Base-by-base conservation (phyloP, 116 monocot species). In the Dioscorea cayenensis region DNA sequence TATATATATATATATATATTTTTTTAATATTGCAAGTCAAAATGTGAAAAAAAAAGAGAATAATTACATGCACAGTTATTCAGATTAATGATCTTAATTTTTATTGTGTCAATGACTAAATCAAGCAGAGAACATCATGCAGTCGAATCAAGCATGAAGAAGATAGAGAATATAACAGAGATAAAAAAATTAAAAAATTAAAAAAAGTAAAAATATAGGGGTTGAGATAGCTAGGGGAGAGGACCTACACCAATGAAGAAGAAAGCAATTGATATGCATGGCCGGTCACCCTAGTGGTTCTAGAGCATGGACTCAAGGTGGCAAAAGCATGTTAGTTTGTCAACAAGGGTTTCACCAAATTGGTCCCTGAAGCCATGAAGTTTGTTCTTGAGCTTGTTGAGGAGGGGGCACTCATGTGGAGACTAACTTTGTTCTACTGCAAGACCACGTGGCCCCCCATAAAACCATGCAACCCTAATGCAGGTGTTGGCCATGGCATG, bases 381-480 rank as follows among this genome's bases (percentile, higher is more conserved):
- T 14, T 12, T 43, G 43, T 43, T 43, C 43, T 43, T 43, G 43
- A 43, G 43, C 43, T 65, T 65, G 65, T 35, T 62, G 20, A 13
- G 64, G 64, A 64, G 65, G 35, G 22, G 22, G 25, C 23, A 32
- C 35, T 65, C 65, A 16, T 65, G 65, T 28, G 16, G 16, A 65
- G 32, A 11, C 16, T 29, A 35, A 27, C 65, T 43, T 32, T 43
- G 16, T 19, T 65, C 28, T 28, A 65, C 65, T 35, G 65, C 65
- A 28, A 65, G 35, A 65, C 35, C 65, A 51, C 68, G 43, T 69
- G 68, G 68, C 49, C 68, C 21, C 68, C 68, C 68, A 50, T 69
- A 69, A 69, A 20, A 48, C 68, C 49, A 25, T 69, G 68, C 68
- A 69, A 19, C 50, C 23, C 68, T 18, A 51, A 51, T 27, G 51